Percentiles rank a stretch among this genome's conserved stretches.
Evolutionary conservation across 2,329 filamentous ascomycete species (phyloP).

Genomic region (Aspergillus pseudoviridinutans): DNA sequence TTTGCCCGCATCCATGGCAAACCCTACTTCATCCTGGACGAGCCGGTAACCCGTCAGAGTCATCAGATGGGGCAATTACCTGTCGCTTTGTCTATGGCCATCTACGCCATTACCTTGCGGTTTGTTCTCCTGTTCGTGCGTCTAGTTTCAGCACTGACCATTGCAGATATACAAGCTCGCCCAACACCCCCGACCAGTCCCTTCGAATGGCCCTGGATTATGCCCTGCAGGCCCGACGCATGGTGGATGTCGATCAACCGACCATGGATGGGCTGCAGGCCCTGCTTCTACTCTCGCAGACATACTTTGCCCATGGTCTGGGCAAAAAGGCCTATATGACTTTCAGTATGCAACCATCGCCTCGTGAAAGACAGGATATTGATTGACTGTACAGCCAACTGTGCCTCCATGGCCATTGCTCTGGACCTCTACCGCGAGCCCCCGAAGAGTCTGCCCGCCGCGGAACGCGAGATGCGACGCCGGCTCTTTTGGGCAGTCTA

Average conservation of each 20-base stretch:
- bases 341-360: constrained; percentile 53
- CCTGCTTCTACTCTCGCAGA: constrained; percentile 68
- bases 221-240: constrained; percentile 62
- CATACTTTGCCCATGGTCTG: constrained; percentile 71
- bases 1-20: constrained; percentile 77
- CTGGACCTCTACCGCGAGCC: constrained; percentile 78
- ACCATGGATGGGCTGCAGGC: constrained; percentile 74
- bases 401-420: constrained; percentile 77
- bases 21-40: constrained; percentile 77
- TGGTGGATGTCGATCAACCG: constrained; percentile 75
- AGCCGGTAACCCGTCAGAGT: constrained; percentile 67
- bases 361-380: constrained; percentile 2
- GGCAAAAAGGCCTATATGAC: constrained; percentile 87
- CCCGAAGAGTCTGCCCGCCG: constrained; percentile 55
- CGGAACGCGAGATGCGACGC: constrained; percentile 71
- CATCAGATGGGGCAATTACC: constrained; percentile 65
- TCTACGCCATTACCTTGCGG: constrained; percentile 59
- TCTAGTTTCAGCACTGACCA: constrained; percentile 8
- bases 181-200: constrained; percentile 60
- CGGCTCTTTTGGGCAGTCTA: constrained; percentile 90
- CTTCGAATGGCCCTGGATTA: constrained; percentile 69
- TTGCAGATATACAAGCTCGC: constrained; percentile 67
- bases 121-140: constrained; percentile 29
- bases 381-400: constrained; percentile 53
- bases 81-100: constrained; percentile 48